A percentile compares a stretch with the other conserved stretches of the same genome.
Conservation (phyloP, 305 asterid genomes). For the Ruellia speciosa region DNA sequence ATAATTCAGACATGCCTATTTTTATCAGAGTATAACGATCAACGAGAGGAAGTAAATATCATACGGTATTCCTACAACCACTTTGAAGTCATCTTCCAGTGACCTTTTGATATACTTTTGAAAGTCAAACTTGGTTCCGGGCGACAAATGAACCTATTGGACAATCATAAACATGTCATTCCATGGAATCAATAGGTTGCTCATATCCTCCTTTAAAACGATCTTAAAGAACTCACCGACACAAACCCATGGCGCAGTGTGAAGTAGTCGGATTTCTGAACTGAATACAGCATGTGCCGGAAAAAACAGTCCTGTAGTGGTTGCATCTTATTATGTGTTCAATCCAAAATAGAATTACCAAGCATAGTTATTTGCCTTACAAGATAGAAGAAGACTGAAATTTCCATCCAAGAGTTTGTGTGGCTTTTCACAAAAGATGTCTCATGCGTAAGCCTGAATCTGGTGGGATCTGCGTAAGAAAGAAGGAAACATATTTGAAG, state of each 20-base stretch:
- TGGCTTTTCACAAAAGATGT: slow-evolving; percentile 65
- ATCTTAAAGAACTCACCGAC: slow-evolving; percentile 44
- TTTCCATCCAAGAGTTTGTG: slow-evolving; percentile 42
- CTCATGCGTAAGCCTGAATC: slow-evolving; percentile 68
- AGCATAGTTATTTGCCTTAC: slow-evolving; percentile 32
- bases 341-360: background rate
- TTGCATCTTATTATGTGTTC: background rate
- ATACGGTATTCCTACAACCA: slow-evolving; percentile 70
- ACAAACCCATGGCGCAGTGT: slow-evolving; percentile 86
- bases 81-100: slow-evolving; percentile 79
- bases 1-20: background rate
- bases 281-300: slow-evolving; percentile 74
- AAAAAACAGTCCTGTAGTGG: slow-evolving; percentile 61
- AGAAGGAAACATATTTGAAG: background rate
- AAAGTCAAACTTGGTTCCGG: slow-evolving; percentile 67
- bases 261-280: slow-evolving; percentile 72
- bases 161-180: background rate
- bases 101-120: slow-evolving; percentile 75
- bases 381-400: slow-evolving; percentile 40
- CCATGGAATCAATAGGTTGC: background rate
- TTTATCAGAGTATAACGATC: background rate
- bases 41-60: slow-evolving; percentile 5
- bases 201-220: background rate
- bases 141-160: slow-evolving; percentile 62
- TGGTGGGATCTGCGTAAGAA: slow-evolving; percentile 41